Evolutionary conservation across 495 filamentous ascomycete species (phyloP), one percentile per base, ranked within the genome.

Genomic region (Penicillium odoratum): DNA sequence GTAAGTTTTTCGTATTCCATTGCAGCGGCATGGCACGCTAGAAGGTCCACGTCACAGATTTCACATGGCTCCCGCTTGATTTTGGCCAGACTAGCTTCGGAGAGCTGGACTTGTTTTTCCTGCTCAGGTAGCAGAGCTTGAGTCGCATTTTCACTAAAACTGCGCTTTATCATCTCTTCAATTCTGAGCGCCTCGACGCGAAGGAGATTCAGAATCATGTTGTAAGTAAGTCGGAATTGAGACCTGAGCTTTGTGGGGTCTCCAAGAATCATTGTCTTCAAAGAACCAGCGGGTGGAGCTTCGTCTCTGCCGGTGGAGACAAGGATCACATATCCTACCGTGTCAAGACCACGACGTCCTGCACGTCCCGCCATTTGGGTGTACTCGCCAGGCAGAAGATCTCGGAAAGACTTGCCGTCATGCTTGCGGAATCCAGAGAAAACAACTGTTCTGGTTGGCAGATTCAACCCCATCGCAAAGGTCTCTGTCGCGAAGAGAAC

Each of bases 111-210:
- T 62, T 91, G 85, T 68, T 93, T 93, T 74, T 98, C 93, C 60
- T 97, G 93, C 71, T 97, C 91, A 1, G 94, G 94, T 10, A 98
- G 77, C 33, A 98, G 77, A 58, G 95, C 93, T 65, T 98, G 95
- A 0, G 95, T 97, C n/a, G 92, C 92, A 74, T 98, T 94, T 73
- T 98, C 94, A 56, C 92, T 96, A 81, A 98, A 98, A 70, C 91
- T 96, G 60, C 94, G 85, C 80, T 98, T 98, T 76, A 98, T 98
- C 94, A 98, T 98, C 73, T 98, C 94, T 72, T 98, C 94, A 62
- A 98, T 98, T 75, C 97, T 98, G 54, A 98, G 74, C 7, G 94
- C 95, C 74, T 98, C 94, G 16, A 98, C 94, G 18, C 94, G 88
- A 21, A 98, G 78, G 7, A 98, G 82, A 64, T 98, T 98, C 45